phyloP scores from a whole-genome alignment of 208 protist species.

The Leishmania braziliensis region DNA sequence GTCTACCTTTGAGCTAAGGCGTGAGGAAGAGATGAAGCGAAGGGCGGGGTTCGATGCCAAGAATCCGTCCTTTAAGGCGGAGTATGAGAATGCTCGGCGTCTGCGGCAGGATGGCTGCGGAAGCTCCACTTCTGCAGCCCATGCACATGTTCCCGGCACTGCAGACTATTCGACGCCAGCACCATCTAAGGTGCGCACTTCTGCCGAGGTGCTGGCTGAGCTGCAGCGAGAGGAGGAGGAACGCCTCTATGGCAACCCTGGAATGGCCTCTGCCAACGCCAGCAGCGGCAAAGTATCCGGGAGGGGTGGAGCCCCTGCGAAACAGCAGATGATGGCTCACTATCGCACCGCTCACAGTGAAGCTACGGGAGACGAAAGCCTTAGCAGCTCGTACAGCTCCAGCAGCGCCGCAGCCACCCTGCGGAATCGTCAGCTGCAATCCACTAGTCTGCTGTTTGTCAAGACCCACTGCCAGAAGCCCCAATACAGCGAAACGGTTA shows the following conservation, averaged over 20 bases:
- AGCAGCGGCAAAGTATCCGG: neutral
- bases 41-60: conserved; percentile 79
- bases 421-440: neutral
- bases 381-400: conserved; percentile 4
- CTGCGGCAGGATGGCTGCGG: conserved; percentile 26
- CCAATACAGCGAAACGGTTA: conserved; percentile 60
- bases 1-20: conserved; percentile 68
- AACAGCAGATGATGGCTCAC: conserved; percentile 49
- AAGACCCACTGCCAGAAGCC: conserved; percentile 28
- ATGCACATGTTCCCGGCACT: conserved; percentile 22
- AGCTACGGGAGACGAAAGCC: conserved; percentile 3
- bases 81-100: conserved; percentile 66
- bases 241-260: conserved; percentile 33
- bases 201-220: conserved; percentile 51
- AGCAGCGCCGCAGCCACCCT: conserved; percentile 4
- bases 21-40: conserved; percentile 85
- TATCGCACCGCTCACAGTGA: conserved; percentile 44
- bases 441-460: conserved; percentile 50
- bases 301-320: conserved; percentile 20
- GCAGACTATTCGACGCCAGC: conserved; percentile 5
- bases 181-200: conserved; percentile 43
- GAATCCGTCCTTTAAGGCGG: conserved; percentile 67
- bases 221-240: conserved; percentile 51
- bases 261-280: neutral
- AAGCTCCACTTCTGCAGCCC: conserved; percentile 1